Percentiles rank a stretch among this genome's conserved stretches.
phyloP scores from a whole-genome alignment of 768 basidiomycete species.

The Tulasnella sp. region DNA sequence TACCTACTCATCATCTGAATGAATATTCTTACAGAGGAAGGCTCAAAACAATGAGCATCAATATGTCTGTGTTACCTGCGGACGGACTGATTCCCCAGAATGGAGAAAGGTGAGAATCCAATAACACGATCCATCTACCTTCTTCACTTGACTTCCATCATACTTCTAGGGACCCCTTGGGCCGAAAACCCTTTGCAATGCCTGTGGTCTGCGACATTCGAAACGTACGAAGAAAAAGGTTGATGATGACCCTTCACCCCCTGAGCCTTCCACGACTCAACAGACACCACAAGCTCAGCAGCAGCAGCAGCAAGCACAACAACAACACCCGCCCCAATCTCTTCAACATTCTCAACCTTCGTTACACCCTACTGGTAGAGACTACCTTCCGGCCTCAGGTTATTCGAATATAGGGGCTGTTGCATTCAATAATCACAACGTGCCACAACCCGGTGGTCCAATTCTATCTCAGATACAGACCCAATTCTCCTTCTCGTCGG shows the following conservation, averaged over 20 bases:
- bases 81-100: constrained; percentile 90
- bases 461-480: no score
- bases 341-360: no score
- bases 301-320: no score
- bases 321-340: no score
- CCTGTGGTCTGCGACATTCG: constrained; percentile 89
- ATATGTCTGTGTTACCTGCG: constrained; percentile 84
- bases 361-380: no score
- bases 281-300: no score
- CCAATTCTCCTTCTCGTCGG: no score
- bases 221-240: constrained; percentile 34
- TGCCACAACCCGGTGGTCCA: no score
- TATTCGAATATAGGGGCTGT: no score
- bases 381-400: no score
- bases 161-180: constrained; percentile 61
- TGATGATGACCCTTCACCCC: constrained; percentile 3
- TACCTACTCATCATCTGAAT: background rate
- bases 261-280: no score
- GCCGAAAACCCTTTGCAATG: constrained; percentile 96
- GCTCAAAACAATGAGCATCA: constrained; percentile 44
- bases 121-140: background rate
- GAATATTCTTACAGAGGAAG: constrained; percentile 22
- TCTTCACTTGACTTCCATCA: constrained; percentile 15
- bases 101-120: constrained; percentile 64
- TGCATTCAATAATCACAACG: no score